Percentiles rank a stretch among this genome's conserved stretches.
phyloP scores from a whole-genome alignment of 106 monocot species.

The Platanthera guangdongensis region DNA sequence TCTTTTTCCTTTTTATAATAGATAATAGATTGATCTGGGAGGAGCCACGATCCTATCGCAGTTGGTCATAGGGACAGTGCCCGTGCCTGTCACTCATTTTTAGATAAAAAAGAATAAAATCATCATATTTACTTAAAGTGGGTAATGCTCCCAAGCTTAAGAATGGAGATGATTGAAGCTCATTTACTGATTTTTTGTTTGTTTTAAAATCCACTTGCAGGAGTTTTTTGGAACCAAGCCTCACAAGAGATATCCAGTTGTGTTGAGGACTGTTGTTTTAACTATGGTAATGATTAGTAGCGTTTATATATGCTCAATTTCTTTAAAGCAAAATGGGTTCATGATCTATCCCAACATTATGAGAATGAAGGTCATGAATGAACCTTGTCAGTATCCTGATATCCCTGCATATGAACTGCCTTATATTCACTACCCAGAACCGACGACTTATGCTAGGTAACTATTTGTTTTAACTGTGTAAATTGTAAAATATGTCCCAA shows the following conservation, averaged over 20 bases:
- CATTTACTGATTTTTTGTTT: not conserved
- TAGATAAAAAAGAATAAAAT: not conserved
- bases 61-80: too few species aligned
- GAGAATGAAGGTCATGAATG: constrained; percentile 7
- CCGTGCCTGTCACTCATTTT: not conserved
- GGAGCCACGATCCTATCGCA: too few species aligned
- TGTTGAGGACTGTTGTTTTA: constrained; percentile 37
- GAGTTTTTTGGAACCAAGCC: constrained; percentile 28
- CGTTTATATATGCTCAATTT: constrained; percentile 44
- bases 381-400: constrained; percentile 8
- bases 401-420: constrained; percentile 20
- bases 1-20: too few species aligned
- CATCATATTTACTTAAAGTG: not conserved
- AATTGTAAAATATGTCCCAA: not conserved
- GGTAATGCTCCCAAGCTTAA: not conserved
- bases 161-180: not conserved
- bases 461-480: not conserved
- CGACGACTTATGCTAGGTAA: constrained; percentile 35
- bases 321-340: constrained; percentile 28
- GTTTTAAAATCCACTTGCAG: constrained; percentile 18
- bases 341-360: constrained; percentile 5
- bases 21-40: too few species aligned
- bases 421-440: constrained; percentile 38
- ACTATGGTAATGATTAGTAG: constrained; percentile 31
- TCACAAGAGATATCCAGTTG: constrained; percentile 34